Percentiles rank a stretch among this genome's conserved stretches.
Conservation (phyloP, 495 filamentous ascomycete species). For the Daldinia loculata region DNA sequence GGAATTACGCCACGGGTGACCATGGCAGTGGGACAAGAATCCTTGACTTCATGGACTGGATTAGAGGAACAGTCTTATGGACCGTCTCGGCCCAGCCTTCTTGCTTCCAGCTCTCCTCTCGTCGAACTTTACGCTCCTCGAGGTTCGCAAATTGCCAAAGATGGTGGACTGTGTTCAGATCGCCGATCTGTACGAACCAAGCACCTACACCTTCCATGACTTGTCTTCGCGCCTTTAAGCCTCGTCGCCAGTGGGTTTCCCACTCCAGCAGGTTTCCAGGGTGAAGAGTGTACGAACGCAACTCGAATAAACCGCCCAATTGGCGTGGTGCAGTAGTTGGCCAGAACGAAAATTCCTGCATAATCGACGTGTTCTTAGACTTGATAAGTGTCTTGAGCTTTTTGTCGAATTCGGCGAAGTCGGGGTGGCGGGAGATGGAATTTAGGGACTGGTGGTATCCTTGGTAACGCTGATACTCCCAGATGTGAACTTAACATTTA, state of each 20-base stretch:
- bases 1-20: slow-evolving; percentile 81
- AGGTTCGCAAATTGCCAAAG: slow-evolving; percentile 98
- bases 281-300: slow-evolving; percentile 95
- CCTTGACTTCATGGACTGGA: slow-evolving; percentile 93
- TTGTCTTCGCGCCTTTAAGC: slow-evolving; percentile 85
- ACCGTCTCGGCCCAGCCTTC: slow-evolving; percentile 98
- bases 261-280: slow-evolving; percentile 96
- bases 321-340: slow-evolving; percentile 89
- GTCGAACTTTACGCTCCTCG: slow-evolving; percentile 87
- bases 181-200: slow-evolving; percentile 98
- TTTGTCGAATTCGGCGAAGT: slow-evolving; percentile 80
- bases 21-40: slow-evolving; percentile 95
- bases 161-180: slow-evolving; percentile 97
- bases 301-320: slow-evolving; percentile 92
- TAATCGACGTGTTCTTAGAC: slow-evolving; percentile 85
- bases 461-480: slow-evolving; percentile 98
- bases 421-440: slow-evolving; percentile 78
- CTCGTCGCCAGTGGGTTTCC: slow-evolving; percentile 98
- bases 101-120: slow-evolving; percentile 94
- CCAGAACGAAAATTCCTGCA: slow-evolving; percentile 99
- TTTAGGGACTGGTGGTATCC: slow-evolving; percentile 94
- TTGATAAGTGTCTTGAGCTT: slow-evolving; percentile 83
- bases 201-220: slow-evolving; percentile 99
- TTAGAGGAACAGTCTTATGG: slow-evolving; percentile 97
- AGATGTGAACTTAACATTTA: slow-evolving; percentile 81